A percentile compares a stretch with the other conserved stretches of the same genome.
Conservation (phyloP, 2,329 filamentous ascomycete genomes). For the Calonectria multiphialidica region DNA sequence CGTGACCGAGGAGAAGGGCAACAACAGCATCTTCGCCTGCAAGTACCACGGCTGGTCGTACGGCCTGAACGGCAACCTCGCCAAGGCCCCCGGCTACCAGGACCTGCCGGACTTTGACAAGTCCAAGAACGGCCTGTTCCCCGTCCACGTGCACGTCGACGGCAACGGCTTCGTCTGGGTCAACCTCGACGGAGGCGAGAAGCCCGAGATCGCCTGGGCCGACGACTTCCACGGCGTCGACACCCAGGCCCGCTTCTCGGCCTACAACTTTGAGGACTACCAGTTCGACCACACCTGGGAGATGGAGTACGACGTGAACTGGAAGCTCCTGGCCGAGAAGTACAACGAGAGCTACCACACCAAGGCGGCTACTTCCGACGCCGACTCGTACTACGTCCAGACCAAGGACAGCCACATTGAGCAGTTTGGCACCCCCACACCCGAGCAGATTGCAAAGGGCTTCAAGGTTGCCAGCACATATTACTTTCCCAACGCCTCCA, state of each 20-base stretch:
- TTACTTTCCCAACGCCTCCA: constrained; percentile 64
- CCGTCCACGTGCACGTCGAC: constrained; percentile 66
- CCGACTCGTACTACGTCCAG: constrained; percentile 66
- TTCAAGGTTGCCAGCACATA: constrained; percentile 60
- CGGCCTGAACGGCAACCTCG: constrained; percentile 66
- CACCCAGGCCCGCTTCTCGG: constrained; percentile 55
- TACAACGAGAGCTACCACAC: constrained; percentile 78
- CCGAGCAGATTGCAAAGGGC: constrained; percentile 61
- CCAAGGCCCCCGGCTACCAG: constrained; percentile 71
- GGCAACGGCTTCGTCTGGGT: constrained; percentile 68
- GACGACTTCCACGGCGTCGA: constrained; percentile 64
- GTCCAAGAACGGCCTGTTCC: constrained; percentile 66
- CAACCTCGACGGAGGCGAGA: constrained; percentile 63
- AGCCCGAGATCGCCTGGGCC: constrained; percentile 62
- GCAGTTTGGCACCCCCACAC: constrained; percentile 60
- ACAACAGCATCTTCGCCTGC: constrained; percentile 66
- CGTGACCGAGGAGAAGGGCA: constrained; percentile 63
- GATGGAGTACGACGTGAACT: constrained; percentile 69
- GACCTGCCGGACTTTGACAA: constrained; percentile 68
- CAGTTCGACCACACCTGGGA: constrained; percentile 69
- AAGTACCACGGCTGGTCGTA: constrained; percentile 75
- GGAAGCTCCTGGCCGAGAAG: constrained; percentile 72
- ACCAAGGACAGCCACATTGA: constrained; percentile 62
- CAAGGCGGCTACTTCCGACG: constrained; percentile 66
- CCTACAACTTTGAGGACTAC: constrained; percentile 66